Evolutionary conservation across 164 flowering plant genomes (phyloP).

Genomic region (Pachysandra terminalis): DNA sequence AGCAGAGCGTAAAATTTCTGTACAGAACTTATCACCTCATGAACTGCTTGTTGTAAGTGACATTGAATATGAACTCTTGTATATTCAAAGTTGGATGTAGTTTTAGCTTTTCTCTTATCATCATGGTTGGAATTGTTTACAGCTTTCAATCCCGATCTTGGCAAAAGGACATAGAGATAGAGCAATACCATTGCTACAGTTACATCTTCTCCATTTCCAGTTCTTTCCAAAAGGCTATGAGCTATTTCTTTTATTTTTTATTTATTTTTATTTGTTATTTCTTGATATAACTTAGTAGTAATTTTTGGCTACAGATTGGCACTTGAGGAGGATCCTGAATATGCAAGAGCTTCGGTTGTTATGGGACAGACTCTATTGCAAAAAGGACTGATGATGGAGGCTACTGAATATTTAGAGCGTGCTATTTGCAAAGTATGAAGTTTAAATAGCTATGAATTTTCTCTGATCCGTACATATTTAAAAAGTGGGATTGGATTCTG

Average conservation of each 20-base stretch:
- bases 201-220: slow-evolving; percentile 10
- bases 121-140: slow-evolving; percentile 20
- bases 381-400: slow-evolving; percentile 38
- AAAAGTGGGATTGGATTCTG: too few relatives aligned
- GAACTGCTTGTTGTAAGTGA: slow-evolving; percentile 68
- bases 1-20: slow-evolving; percentile 20
- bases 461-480: not conserved
- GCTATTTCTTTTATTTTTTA: too few relatives aligned
- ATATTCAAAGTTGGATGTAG: not conserved
- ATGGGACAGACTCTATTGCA: slow-evolving; percentile 70
- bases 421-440: slow-evolving; percentile 69
- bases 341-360: slow-evolving; percentile 47
- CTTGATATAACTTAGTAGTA: slow-evolving; percentile 5
- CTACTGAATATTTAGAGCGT: slow-evolving; percentile 55
- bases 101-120: slow-evolving; percentile 5
- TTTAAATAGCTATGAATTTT: not conserved
- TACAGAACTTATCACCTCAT: slow-evolving; percentile 41
- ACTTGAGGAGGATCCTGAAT: slow-evolving; percentile 72
- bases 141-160: slow-evolving; percentile 57
- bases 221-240: not conserved
- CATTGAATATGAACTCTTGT: not conserved
- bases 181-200: slow-evolving; percentile 65
- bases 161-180: slow-evolving; percentile 44
- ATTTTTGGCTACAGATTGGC: slow-evolving; percentile 53
- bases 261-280: not conserved